phyloP scores from a whole-genome alignment of 805 yeast genomes.

The Candida suzukii region DNA sequence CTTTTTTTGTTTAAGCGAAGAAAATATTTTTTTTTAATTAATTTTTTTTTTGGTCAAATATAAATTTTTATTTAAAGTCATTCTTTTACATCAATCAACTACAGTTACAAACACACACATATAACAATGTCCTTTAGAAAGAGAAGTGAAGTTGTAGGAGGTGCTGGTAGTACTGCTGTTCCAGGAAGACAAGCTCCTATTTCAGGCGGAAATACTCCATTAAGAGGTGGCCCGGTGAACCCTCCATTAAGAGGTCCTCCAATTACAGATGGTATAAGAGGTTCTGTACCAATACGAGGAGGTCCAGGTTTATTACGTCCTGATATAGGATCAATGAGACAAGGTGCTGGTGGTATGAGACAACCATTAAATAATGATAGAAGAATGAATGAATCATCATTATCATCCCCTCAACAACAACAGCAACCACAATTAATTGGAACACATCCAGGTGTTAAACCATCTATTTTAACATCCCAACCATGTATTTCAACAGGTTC shows the following conservation, averaged over 20 bases:
- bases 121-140: constrained; percentile 49
- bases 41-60: too few relatives aligned
- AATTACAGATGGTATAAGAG: neutral
- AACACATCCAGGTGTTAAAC: constrained; percentile 56
- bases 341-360: neutral
- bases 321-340: neutral
- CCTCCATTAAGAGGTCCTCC: neutral
- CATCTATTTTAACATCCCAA: constrained; percentile 70
- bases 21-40: too few relatives aligned
- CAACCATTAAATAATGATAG: too few relatives aligned
- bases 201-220: too few relatives aligned
- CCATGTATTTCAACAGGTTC: constrained; percentile 79
- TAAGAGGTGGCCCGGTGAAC: constrained; percentile 1
- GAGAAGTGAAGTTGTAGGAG: constrained; percentile 42
- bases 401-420: too few relatives aligned
- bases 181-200: too few relatives aligned
- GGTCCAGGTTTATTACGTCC: neutral
- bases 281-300: neutral
- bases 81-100: too few relatives aligned
- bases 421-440: neutral
- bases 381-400: too few relatives aligned
- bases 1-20: too few relatives aligned
- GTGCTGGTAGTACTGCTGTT: constrained; percentile 1
- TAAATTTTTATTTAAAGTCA: too few relatives aligned
- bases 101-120: too few relatives aligned